A percentile compares a stretch with the other conserved stretches of the same genome.
Evolutionary conservation across 257 asterid species (phyloP).

Genomic region (Solanum virginianum): DNA sequence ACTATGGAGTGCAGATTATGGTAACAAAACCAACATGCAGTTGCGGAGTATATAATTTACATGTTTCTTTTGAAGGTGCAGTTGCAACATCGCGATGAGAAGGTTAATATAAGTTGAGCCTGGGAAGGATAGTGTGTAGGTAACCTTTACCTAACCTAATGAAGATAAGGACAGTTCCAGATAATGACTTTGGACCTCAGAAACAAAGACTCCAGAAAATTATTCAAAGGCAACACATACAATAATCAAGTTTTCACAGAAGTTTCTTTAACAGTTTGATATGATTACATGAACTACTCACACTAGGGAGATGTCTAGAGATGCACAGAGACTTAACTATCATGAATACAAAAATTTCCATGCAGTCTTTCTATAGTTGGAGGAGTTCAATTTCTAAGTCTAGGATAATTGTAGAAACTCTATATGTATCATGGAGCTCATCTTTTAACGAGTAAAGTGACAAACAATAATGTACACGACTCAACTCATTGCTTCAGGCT

Average conservation of each 20-base stretch:
- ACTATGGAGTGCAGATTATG: too few species aligned
- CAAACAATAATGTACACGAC: neutral
- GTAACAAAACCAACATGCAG: too few species aligned
- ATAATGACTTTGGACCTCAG: too few species aligned
- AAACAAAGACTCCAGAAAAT: neutral
- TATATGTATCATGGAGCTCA: neutral
- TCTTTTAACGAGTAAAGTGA: neutral
- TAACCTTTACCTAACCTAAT: too few species aligned
- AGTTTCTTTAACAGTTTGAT: neutral
- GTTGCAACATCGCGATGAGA: too few species aligned
- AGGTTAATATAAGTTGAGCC: too few species aligned
- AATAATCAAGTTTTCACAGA: neutral
- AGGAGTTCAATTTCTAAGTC: neutral
- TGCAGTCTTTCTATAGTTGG: neutral
- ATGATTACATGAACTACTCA: neutral
- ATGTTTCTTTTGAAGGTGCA: too few species aligned
- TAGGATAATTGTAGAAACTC: neutral
- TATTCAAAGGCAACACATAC: neutral
- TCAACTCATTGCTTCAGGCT: neutral
- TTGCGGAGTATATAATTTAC: too few species aligned
- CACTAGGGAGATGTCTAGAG: neutral
- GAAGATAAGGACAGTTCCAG: too few species aligned
- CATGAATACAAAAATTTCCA: neutral
- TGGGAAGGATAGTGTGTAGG: too few species aligned
- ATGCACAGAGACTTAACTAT: neutral